These are phyloP conservation scores for Niebla homalea DNA, from an alignment of 495 filamentous ascomycete genomes.

Conservation along the genomic window DNA sequence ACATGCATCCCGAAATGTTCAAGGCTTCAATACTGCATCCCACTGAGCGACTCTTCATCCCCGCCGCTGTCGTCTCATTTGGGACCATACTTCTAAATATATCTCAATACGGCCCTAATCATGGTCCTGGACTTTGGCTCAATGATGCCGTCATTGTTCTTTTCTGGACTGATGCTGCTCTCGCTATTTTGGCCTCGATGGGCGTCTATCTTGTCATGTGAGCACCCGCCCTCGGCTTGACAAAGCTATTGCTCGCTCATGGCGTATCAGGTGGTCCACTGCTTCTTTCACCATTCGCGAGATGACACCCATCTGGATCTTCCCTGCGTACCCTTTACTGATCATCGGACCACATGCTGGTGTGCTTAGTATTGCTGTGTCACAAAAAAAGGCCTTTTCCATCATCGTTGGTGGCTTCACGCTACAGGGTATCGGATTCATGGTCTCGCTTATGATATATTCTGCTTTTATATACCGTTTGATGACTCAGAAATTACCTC, in stretches of 20 bases:
- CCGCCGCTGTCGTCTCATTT: conserved; percentile 54
- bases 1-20: conserved; percentile 57
- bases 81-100: conserved; percentile 71
- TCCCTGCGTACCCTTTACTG: conserved; percentile 76
- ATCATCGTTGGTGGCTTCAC: conserved; percentile 60
- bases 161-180: conserved; percentile 60
- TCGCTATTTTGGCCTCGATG: conserved; percentile 50
- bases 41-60: conserved; percentile 67
- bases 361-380: conserved; percentile 40
- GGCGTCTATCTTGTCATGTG: conserved; percentile 62
- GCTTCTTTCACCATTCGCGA: conserved; percentile 67
- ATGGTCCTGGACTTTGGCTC: conserved; percentile 54
- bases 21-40: conserved; percentile 61
- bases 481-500: conserved; percentile 83
- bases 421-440: conserved; percentile 71
- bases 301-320: conserved; percentile 91
- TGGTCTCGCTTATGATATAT: conserved; percentile 77
- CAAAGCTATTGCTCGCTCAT: not conserved
- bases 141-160: conserved; percentile 44
- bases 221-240: not conserved
- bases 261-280: conserved; percentile 46
- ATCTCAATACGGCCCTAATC: conserved; percentile 59
- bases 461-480: conserved; percentile 76
- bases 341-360: conserved; percentile 65
- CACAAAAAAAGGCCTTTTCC: conserved; percentile 34